phyloP scores from a whole-genome alignment of 169 alveolate species.

The Plasmodium coatneyi region DNA sequence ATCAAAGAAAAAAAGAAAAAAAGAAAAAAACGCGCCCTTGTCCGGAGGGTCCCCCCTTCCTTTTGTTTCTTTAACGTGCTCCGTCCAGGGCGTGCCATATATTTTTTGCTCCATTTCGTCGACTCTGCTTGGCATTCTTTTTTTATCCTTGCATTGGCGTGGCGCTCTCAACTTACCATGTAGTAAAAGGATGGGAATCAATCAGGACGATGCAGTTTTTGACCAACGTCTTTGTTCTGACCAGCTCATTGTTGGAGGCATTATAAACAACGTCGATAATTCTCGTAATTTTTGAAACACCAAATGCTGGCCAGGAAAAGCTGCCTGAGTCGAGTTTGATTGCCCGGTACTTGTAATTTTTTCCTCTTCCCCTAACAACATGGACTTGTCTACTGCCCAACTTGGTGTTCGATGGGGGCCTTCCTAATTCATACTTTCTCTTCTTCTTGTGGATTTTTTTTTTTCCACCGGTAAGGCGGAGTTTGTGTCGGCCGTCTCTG shows the following conservation, averaged over 20 bases:
- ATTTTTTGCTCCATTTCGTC: not conserved
- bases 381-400: constrained; percentile 95
- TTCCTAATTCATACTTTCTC: constrained; percentile 99
- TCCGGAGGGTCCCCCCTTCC: not conserved
- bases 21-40: not conserved
- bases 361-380: constrained; percentile 98
- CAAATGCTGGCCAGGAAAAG: constrained; percentile 97
- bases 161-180: constrained; percentile 86
- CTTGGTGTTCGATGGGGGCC: constrained; percentile 98
- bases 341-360: constrained; percentile 96
- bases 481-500: constrained; percentile 99
- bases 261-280: constrained; percentile 98
- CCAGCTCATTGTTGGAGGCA: constrained; percentile 99
- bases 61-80: not conserved
- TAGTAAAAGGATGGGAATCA: constrained; percentile 99
- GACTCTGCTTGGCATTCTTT: not conserved
- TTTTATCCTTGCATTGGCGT: not conserved
- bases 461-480: constrained; percentile 99
- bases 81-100: not conserved
- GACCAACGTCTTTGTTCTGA: constrained; percentile 98
- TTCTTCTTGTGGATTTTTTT: constrained; percentile 99
- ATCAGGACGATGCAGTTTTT: constrained; percentile 97
- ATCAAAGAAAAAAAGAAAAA: constrained; percentile 10
- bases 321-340: constrained; percentile 97
- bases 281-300: constrained; percentile 92